These are phyloP conservation scores for Xylariaceae sp. DNA, from an alignment of 2,329 filamentous ascomycete species.

Conservation along the genomic window DNA sequence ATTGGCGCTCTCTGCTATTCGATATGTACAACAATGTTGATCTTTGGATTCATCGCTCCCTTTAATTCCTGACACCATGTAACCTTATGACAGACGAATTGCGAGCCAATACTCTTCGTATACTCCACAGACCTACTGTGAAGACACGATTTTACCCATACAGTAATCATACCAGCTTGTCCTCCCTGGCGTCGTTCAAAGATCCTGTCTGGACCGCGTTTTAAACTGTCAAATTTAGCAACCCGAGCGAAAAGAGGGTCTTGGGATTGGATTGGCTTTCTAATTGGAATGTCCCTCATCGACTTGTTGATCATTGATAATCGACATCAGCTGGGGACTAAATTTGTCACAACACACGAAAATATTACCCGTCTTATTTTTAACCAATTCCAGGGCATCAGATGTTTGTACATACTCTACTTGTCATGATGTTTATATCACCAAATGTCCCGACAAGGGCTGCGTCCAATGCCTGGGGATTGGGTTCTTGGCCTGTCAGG, in stretches of 20 bases:
- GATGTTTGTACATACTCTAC: too few relatives aligned
- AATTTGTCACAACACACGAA: too few relatives aligned
- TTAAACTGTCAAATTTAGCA: too few relatives aligned
- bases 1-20: slow-evolving; percentile 13
- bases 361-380: too few relatives aligned
- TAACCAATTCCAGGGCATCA: too few relatives aligned
- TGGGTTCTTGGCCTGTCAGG: too few relatives aligned
- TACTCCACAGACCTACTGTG: neutral
- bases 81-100: slow-evolving; percentile 2
- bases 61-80: neutral
- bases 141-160: slow-evolving; percentile 15
- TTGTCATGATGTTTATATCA: too few relatives aligned
- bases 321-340: slow-evolving; percentile 16
- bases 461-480: too few relatives aligned
- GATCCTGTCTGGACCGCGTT: too few relatives aligned
- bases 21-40: slow-evolving; percentile 12
- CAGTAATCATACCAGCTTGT: slow-evolving; percentile 22
- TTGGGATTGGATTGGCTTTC: slow-evolving; percentile 9
- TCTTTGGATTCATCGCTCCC: slow-evolving; percentile 2
- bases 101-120: slow-evolving; percentile 10
- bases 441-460: too few relatives aligned
- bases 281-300: too few relatives aligned
- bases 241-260: slow-evolving; percentile 3
- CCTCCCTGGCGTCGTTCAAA: slow-evolving; percentile 15
- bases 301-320: slow-evolving; percentile 6